Evolutionary conservation across 2,329 filamentous ascomycete genomes (phyloP).

Genomic region (Coniochaeta sp.): DNA sequence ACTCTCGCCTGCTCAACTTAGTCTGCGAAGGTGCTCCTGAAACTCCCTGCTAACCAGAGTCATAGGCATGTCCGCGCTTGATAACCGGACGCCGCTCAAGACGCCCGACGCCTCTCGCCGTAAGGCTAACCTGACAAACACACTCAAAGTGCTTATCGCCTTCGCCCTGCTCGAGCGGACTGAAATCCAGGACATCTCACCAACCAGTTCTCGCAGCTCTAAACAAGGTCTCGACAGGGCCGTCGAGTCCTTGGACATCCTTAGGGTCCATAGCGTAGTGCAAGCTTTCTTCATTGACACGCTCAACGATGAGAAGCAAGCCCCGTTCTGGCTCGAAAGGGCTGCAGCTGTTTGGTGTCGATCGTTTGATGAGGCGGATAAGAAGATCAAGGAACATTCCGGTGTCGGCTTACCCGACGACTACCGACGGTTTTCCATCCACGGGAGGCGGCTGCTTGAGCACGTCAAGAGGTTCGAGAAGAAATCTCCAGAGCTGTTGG

Average conservation of each 20-base stretch:
- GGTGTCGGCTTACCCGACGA: conserved; percentile 41
- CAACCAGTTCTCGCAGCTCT: conserved; percentile 32
- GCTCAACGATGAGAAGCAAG: conserved; percentile 30
- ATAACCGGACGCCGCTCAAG: conserved; percentile 37
- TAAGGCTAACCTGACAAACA: conserved; percentile 35
- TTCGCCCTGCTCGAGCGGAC: conserved; percentile 46
- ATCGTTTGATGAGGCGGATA: conserved; percentile 38
- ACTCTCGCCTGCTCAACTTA: neutral
- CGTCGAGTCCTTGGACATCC: conserved; percentile 39
- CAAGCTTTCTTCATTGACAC: conserved; percentile 45
- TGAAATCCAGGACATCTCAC: conserved; percentile 33
- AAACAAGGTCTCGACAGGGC: conserved; percentile 29
- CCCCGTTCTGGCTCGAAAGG: conserved; percentile 40
- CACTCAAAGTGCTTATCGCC: conserved; percentile 40
- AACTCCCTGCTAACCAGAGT: neutral
- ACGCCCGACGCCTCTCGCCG: conserved; percentile 29
- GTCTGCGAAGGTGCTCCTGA: neutral
- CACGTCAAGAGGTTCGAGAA: conserved; percentile 33
- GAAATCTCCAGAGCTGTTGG: conserved; percentile 19
- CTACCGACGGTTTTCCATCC: conserved; percentile 43
- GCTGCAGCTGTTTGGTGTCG: conserved; percentile 39
- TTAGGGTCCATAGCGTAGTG: conserved; percentile 43
- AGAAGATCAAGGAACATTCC: conserved; percentile 31
- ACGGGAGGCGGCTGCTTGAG: conserved; percentile 37
- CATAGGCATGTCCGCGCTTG: conserved; percentile 36